A percentile compares a stretch with the other conserved stretches of the same genome.
Conservation (phyloP, 306 rosid species). For the Vigna angularis region DNA sequence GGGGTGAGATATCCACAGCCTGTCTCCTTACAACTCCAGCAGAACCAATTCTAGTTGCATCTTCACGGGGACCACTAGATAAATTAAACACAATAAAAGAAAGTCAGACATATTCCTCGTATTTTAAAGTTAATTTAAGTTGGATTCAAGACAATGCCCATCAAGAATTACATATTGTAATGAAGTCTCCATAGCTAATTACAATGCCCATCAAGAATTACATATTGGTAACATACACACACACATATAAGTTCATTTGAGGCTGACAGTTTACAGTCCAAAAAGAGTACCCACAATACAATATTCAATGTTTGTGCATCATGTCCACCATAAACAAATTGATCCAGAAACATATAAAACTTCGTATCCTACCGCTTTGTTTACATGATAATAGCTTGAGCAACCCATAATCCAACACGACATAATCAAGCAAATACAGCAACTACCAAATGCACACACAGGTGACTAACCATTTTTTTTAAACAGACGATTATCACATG, state of each 20-base stretch:
- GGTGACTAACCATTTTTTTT: not conserved
- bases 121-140: not conserved
- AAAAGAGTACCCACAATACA: not conserved
- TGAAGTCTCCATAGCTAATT: not conserved
- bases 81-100: not conserved
- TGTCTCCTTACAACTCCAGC: constrained; percentile 80
- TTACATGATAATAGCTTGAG: not conserved
- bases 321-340: constrained; percentile 3
- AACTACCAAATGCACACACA: not conserved
- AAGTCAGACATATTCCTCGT: not conserved
- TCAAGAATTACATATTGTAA: not conserved
- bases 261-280: not conserved
- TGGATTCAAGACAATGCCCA: not conserved
- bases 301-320: not conserved
- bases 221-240: not conserved
- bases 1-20: constrained; percentile 76
- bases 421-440: not conserved
- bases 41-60: constrained; percentile 72
- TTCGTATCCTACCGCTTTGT: not conserved
- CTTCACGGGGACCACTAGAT: constrained; percentile 73
- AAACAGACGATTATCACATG: not conserved
- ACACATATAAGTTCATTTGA: not conserved
- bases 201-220: not conserved
- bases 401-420: not conserved
- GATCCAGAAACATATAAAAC: not conserved